Conservation (phyloP, 225 moss, liverwort and hornwort species). For the Climacium dendroides region DNA sequence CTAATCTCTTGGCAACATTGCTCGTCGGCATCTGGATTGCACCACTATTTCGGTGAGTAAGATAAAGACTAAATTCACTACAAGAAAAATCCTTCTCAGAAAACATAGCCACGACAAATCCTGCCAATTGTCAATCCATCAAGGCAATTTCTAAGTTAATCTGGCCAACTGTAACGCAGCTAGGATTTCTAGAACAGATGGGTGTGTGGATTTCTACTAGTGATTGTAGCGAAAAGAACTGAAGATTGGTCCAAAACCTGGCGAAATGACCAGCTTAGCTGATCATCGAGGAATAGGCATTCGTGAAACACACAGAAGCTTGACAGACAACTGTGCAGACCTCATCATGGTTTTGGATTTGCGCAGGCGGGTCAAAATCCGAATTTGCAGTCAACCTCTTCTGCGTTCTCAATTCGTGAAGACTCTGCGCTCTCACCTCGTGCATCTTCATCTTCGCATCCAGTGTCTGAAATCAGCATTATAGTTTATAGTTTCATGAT, state of each 20-base stretch:
- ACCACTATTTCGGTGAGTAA: not conserved
- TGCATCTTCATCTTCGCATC: constrained; percentile 44
- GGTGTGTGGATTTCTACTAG: not conserved
- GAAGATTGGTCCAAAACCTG: not conserved
- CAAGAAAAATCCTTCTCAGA: not conserved
- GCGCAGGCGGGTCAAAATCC: not conserved
- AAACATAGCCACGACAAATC: not conserved
- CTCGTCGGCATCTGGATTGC: not conserved
- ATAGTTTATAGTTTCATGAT: not conserved
- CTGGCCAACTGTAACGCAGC: not conserved
- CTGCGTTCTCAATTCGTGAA: not conserved
- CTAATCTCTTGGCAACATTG: constrained; percentile 4
- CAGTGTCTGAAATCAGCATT: constrained; percentile 14
- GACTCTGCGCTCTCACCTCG: constrained; percentile 6
- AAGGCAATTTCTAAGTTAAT: not conserved
- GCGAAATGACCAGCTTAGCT: not conserved
- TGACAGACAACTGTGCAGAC: not conserved
- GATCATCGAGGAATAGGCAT: not conserved
- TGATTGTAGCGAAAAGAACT: not conserved
- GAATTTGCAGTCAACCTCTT: not conserved
- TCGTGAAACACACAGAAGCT: not conserved
- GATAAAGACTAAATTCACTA: not conserved
- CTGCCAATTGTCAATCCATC: not conserved
- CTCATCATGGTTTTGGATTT: not conserved
- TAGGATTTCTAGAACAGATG: not conserved